These are phyloP conservation scores for Collybia mongolica DNA, from an alignment of 768 basidiomycete genomes.

Conservation along the genomic window DNA sequence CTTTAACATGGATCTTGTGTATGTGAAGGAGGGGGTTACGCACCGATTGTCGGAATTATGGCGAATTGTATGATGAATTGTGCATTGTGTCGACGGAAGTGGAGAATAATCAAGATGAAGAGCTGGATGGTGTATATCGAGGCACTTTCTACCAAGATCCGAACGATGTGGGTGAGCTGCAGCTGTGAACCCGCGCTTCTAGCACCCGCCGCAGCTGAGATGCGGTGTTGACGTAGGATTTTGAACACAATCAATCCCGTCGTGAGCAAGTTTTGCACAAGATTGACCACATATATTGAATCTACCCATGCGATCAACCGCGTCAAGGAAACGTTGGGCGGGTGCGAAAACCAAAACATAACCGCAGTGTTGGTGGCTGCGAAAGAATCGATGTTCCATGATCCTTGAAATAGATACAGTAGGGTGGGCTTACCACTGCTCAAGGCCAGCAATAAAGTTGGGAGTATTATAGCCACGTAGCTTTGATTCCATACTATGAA, in stretches of 20 bases:
- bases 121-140: slow-evolving; percentile 26
- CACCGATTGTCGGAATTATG: slow-evolving; percentile 28
- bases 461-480: slow-evolving; percentile 16
- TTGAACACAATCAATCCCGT: slow-evolving; percentile 22
- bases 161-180: slow-evolving; percentile 14
- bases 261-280: slow-evolving; percentile 22
- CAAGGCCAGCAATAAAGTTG: slow-evolving; percentile 13
- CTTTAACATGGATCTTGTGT: no score
- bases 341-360: slow-evolving; percentile 18
- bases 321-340: slow-evolving; percentile 5
- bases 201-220: slow-evolving; percentile 14
- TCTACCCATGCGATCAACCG: neutral
- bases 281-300: slow-evolving; percentile 3
- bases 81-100: slow-evolving; percentile 19
- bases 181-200: slow-evolving; percentile 8
- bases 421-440: slow-evolving; percentile 13
- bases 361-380: slow-evolving; percentile 9
- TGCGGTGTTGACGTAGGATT: slow-evolving; percentile 21
- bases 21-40: neutral
- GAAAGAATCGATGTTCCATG: no score
- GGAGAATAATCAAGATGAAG: slow-evolving; percentile 24
- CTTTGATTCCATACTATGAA: slow-evolving; percentile 22
- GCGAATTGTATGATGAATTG: slow-evolving; percentile 24
- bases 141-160: slow-evolving; percentile 30
- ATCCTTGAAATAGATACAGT: neutral